Base-by-base conservation (phyloP, 2,329 filamentous ascomycete species). In the Kalaharituber pfeilii region DNA sequence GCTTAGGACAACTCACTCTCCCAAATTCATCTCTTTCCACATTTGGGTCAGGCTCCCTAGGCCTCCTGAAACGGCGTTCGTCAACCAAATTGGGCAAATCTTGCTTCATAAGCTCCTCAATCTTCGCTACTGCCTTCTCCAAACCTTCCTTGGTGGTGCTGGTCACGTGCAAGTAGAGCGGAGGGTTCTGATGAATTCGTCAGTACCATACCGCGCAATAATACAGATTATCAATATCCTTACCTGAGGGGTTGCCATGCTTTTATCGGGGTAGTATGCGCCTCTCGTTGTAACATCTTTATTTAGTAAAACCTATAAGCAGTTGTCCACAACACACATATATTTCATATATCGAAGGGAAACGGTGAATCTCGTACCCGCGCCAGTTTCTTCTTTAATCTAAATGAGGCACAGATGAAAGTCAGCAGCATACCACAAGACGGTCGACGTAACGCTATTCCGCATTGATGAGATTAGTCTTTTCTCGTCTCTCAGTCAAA, bases 341-440 rank as follows among this genome's bases (percentile, higher is more conserved):
- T 66, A 66, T n/a, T n/a, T n/a, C 61, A 68, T 69, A 65, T 70
- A 70, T 69, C 33, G 68, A 65, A 68, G 69, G 70, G 68, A 69
- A 70, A 69, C 72, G 71, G 72, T 73, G 69, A 72, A 75, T 47
- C 24, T 79, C 88, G 81, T 98, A 98, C 91, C 91, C 77, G 91
- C 89, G 78, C 91, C 91, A 81, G 89, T 96, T 67, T 95, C 86
- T 75, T 95, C 89, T 82, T 94, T 94, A 67, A 98, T 98, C 91
- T 98, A 88, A 20, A 66, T 84, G 84, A 72, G 80, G 81, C 91
- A 78, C 80, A 76, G 82, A 72, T 72, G 72, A 76, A 81, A 79
- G 88, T 95, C 80, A 96, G 88, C 86, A 91, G 80, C 58, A 61
- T 60, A 57, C 58, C 56, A 61, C 54, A 49, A 59, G 56, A 60